Evolutionary conservation across 768 basidiomycete species (phyloP), one percentile per base, ranked within the genome.

Genomic region (Atractiella rhizophila): DNA sequence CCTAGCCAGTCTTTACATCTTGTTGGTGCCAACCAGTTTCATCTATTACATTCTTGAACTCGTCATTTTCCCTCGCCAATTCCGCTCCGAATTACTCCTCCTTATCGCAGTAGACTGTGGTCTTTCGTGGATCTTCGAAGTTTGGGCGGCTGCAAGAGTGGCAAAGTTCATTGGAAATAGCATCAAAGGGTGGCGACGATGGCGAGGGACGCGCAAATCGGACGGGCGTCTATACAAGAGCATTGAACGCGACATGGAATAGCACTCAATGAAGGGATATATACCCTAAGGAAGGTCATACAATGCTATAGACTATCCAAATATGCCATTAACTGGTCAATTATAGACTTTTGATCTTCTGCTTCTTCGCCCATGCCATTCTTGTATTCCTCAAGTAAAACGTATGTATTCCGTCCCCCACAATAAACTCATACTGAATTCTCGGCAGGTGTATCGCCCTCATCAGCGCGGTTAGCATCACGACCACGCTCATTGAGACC

Each of bases 381-480:
- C 45, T 67, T 65, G 62, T 73, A 76, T 51, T 74, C 65, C 48
- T 62, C 66, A 42, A 98, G 61, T 1, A 77, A 18, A 19, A 19
- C 19, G 23, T 1, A 4, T 9, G 26, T 32, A 4, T 1, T 25
- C 40, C 35, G n/a, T 38, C 25, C 29, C 27, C 27, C 10, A 20
- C 29, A 6, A n/a, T n/a, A n/a, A n/a, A n/a, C n/a, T n/a, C 27
- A 9, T 5, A 20, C 2, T 7, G 25, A 31, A 50, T 94, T 94
- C 54, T 96, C 57, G 88, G 86, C 10, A 88, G 86, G n/a, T n/a
- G n/a, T n/a, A 98, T 96, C 50, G 81, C 73, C 23, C 62, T 91
- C 30, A 96, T 98, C 52, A 85, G 80, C 26, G 61, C 74, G 25
- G 63, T 76, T 43, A 88, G 80, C 53, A 76, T 94, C 46, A 56